Percentiles rank a stretch among this genome's conserved stretches.
Evolutionary conservation across 495 filamentous ascomycete species (phyloP).

Genomic region (Tuber calosporum): DNA sequence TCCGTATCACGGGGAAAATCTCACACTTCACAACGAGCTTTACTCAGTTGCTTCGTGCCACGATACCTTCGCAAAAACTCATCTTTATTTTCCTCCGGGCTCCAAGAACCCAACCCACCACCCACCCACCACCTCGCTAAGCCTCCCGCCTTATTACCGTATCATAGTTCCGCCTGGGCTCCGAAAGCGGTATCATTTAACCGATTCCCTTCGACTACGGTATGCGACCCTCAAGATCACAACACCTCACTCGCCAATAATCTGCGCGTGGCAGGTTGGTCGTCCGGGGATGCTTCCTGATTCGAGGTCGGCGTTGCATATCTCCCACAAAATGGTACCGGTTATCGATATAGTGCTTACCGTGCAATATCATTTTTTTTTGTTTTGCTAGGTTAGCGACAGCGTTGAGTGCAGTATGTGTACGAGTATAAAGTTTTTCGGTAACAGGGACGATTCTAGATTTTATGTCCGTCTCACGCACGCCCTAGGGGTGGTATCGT

Average conservation of each 20-base stretch:
- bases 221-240: not conserved
- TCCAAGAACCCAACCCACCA: too few relatives aligned
- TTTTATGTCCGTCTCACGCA: not conserved
- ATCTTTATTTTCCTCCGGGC: not conserved
- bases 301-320: not conserved
- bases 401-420: not conserved
- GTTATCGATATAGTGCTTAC: not conserved
- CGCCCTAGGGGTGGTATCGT: not conserved
- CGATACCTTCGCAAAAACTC: too few relatives aligned
- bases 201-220: not conserved
- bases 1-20: not conserved
- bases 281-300: not conserved
- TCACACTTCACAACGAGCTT: not conserved
- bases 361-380: not conserved
- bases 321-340: not conserved
- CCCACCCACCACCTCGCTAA: not conserved
- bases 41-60: not conserved
- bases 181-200: not conserved
- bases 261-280: not conserved
- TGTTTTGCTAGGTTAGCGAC: not conserved
- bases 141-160: not conserved
- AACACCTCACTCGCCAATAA: not conserved
- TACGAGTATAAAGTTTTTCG: not conserved
- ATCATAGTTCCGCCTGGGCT: too few relatives aligned
- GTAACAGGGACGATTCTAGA: conserved; percentile 1